A percentile compares a stretch with the other conserved stretches of the same genome.
These are phyloP conservation scores for Ustilago nuda DNA, from an alignment of 1,284 basidiomycete genomes.

Conservation along the genomic window DNA sequence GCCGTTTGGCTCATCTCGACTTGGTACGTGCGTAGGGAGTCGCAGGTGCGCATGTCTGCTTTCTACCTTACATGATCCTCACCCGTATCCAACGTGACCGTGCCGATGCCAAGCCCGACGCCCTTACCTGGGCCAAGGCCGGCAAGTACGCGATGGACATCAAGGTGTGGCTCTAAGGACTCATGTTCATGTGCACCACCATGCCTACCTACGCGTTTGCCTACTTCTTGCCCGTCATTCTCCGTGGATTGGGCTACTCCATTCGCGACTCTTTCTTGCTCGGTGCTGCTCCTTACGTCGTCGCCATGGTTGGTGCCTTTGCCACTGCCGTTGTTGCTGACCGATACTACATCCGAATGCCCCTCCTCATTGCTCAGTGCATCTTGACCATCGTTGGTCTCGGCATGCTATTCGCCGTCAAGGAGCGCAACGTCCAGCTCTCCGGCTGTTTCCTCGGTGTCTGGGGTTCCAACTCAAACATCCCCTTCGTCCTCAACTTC, in stretches of 20 bases:
- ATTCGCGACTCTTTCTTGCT: constrained; percentile 54
- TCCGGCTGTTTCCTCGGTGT: constrained; percentile 70
- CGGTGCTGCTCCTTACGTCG: constrained; percentile 70
- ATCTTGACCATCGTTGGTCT: constrained; percentile 69
- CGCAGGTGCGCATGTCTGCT: constrained; percentile 69
- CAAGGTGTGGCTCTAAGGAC: constrained; percentile 71
- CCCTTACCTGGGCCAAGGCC: constrained; percentile 69
- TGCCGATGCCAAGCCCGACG: constrained; percentile 70
- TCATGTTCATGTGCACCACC: constrained; percentile 68
- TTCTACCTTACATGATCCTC: constrained; percentile 71
- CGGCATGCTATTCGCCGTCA: constrained; percentile 65
- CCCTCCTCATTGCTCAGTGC: constrained; percentile 68
- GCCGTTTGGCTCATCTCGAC: constrained; percentile 71
- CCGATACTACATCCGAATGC: constrained; percentile 67
- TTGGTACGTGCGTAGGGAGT: constrained; percentile 72
- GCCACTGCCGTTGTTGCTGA: constrained; percentile 69
- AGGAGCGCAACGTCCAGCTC: constrained; percentile 44
- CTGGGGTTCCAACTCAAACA: constrained; percentile 66
- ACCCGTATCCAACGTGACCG: constrained; percentile 71
- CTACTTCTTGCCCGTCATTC: constrained; percentile 71
- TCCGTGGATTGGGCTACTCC: constrained; percentile 70
- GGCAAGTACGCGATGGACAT: constrained; percentile 67
- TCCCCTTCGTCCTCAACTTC: constrained; percentile 58
- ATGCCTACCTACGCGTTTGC: constrained; percentile 53
- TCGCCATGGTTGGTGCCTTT: constrained; percentile 68